Percentiles rank a stretch among this genome's conserved stretches.
These are phyloP conservation scores for Auriscalpium orientale DNA, from an alignment of 768 basidiomycete species.

Conservation along the genomic window DNA sequence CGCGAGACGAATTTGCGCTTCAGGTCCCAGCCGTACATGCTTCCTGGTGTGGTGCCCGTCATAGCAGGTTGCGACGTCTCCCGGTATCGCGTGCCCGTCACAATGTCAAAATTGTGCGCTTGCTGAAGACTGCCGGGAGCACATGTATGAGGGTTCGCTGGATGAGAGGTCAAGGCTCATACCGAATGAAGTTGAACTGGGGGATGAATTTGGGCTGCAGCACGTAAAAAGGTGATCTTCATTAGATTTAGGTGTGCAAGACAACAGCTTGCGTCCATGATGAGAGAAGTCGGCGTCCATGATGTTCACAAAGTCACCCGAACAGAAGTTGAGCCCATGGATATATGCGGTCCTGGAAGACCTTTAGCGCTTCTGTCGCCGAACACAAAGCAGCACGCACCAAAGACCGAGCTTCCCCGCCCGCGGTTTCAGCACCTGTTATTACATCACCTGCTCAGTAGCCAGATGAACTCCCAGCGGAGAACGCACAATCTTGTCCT, in stretches of 20 bases:
- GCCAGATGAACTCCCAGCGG: background rate
- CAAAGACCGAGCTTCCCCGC: slow-evolving; percentile 88
- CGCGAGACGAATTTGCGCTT: slow-evolving; percentile 82
- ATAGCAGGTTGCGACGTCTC: slow-evolving; percentile 48
- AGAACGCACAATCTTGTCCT: slow-evolving; percentile 66
- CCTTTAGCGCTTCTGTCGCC: background rate
- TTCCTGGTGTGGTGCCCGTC: slow-evolving; percentile 63
- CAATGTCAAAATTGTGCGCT: slow-evolving; percentile 84
- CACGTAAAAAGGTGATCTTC: too few species aligned
- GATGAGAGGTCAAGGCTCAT: slow-evolving; percentile 4
- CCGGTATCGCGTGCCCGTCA: slow-evolving; percentile 87
- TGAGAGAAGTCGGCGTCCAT: slow-evolving; percentile 98
- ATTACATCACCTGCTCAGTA: slow-evolving; percentile 1
- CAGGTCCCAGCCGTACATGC: slow-evolving; percentile 90
- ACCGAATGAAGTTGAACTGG: slow-evolving; percentile 90
- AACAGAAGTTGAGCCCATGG: slow-evolving; percentile 82
- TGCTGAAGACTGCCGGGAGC: slow-evolving; percentile 57
- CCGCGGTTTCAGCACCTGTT: slow-evolving; percentile 74
- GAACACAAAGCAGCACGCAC: slow-evolving; percentile 31
- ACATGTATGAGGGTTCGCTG: background rate
- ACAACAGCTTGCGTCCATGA: slow-evolving; percentile 50
- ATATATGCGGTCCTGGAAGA: slow-evolving; percentile 77
- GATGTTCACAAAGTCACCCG: slow-evolving; percentile 90
- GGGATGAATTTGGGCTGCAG: slow-evolving; percentile 88
- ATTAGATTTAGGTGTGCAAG: background rate